These are phyloP conservation scores for Fusarium euwallaceae DNA, from an alignment of 2,329 filamentous ascomycete genomes.

Conservation along the genomic window DNA sequence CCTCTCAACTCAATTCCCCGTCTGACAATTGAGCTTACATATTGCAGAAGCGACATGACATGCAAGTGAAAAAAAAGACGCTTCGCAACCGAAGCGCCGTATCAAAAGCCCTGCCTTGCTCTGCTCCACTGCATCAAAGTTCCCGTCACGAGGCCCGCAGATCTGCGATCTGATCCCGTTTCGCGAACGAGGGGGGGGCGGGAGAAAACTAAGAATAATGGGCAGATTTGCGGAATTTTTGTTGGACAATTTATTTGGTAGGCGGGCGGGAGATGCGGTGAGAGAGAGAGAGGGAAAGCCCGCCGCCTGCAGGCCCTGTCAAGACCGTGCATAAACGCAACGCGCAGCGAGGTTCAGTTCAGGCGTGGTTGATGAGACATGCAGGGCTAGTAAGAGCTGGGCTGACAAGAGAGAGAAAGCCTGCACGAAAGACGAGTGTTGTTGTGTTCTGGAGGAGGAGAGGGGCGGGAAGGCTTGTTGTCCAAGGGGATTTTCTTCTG, in stretches of 20 bases:
- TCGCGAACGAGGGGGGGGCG: neutral
- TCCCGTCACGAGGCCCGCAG: slow-evolving; percentile 26
- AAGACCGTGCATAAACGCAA: slow-evolving; percentile 15
- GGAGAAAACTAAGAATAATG: neutral
- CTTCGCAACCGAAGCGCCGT: slow-evolving; percentile 1
- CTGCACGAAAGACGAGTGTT: neutral
- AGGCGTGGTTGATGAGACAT: slow-evolving; percentile 3
- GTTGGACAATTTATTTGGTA: neutral
- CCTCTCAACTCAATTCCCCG: neutral
- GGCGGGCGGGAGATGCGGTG: slow-evolving; percentile 29
- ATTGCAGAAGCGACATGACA: neutral
- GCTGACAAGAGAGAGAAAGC: slow-evolving; percentile 7
- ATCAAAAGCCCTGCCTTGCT: neutral
- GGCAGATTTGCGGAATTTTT: slow-evolving; percentile 20
- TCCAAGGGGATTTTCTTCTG: neutral
- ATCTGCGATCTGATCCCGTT: slow-evolving; percentile 39
- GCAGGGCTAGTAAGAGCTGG: slow-evolving; percentile 2
- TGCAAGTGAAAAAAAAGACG: neutral
- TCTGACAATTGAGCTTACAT: slow-evolving; percentile 2
- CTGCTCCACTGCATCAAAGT: slow-evolving; percentile 18
- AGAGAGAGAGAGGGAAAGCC: neutral
- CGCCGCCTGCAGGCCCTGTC: neutral
- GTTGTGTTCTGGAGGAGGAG: neutral
- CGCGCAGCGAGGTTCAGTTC: slow-evolving; percentile 21
- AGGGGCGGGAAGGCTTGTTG: neutral